Conservation (phyloP, 2,329 filamentous ascomycete genomes). For the Neonectria hederae region DNA sequence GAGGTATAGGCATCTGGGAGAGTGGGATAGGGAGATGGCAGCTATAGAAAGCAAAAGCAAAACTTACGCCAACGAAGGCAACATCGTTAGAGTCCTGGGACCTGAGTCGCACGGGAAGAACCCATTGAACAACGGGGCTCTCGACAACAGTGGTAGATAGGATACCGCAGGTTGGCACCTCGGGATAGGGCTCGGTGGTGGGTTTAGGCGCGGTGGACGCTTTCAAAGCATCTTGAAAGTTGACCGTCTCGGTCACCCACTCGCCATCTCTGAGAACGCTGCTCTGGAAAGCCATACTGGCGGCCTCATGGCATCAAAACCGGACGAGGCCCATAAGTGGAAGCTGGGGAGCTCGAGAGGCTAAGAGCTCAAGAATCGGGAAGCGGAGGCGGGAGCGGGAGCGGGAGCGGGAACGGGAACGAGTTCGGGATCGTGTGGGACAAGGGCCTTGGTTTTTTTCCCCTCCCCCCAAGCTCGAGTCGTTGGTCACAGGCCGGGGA, state of each 20-base stretch:
- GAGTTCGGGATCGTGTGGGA: conserved; percentile 11
- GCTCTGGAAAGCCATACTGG: conserved; percentile 60
- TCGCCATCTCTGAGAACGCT: conserved; percentile 63
- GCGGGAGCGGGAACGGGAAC: conserved; percentile 11
- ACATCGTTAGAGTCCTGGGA: conserved; percentile 79
- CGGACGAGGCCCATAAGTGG: neutral
- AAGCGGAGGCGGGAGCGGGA: neutral
- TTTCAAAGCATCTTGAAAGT: conserved; percentile 54
- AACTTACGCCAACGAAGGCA: conserved; percentile 80
- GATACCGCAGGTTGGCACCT: conserved; percentile 71
- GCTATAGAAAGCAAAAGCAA: conserved; percentile 27
- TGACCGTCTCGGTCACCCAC: conserved; percentile 66
- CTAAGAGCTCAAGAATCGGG: conserved; percentile 3
- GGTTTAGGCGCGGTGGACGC: conserved; percentile 48
- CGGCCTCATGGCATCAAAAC: conserved; percentile 36
- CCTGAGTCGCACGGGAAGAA: conserved; percentile 82
- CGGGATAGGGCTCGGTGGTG: conserved; percentile 44
- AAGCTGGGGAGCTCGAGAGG: neutral
- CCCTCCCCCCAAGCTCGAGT: neutral
- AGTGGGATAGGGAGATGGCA: neutral
- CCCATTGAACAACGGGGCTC: conserved; percentile 78
- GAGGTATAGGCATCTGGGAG: neutral
- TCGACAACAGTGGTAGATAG: conserved; percentile 81
- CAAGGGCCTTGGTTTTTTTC: neutral
- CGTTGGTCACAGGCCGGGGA: conserved; percentile 5